A percentile compares a stretch with the other conserved stretches of the same genome.
These are phyloP conservation scores for Russula ochroleuca DNA, from an alignment of 768 basidiomycete species.

Conservation along the genomic window DNA sequence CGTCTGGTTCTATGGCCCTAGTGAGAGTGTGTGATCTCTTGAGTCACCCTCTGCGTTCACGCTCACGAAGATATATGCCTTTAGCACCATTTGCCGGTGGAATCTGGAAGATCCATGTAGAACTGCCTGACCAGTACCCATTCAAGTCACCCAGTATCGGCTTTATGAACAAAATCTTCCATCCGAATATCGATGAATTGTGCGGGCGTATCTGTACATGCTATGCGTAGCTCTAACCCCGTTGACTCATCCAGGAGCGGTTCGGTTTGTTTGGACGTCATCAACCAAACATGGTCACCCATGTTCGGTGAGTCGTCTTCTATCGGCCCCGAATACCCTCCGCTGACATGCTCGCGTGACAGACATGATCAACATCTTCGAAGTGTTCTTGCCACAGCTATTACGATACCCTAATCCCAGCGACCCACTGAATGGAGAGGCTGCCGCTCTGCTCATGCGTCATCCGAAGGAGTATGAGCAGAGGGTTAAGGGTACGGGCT, in stretches of 20 bases:
- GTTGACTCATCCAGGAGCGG: constrained; percentile 62
- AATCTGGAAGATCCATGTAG: constrained; percentile 99
- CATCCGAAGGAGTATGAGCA: constrained; percentile 94
- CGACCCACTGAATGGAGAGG: constrained; percentile 97
- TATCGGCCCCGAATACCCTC: neutral
- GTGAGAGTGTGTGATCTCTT: constrained; percentile 70
- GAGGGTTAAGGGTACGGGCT: constrained; percentile 77
- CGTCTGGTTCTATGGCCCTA: constrained; percentile 90
- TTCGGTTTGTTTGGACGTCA: constrained; percentile 96
- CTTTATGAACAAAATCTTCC: constrained; percentile 99
- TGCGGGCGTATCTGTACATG: constrained; percentile 36
- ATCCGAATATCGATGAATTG: constrained; percentile 99
- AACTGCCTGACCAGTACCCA: constrained; percentile 96
- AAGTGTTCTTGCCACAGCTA: constrained; percentile 95
- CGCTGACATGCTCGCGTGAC: constrained; percentile 10
- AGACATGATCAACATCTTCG: constrained; percentile 99
- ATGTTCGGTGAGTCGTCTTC: constrained; percentile 81
- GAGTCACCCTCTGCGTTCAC: neutral
- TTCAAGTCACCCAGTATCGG: constrained; percentile 99
- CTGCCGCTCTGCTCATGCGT: constrained; percentile 94
- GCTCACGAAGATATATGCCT: constrained; percentile 2
- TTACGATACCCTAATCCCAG: constrained; percentile 97
- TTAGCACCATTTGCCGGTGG: constrained; percentile 95
- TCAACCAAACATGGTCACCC: constrained; percentile 99
- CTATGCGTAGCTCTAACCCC: constrained; percentile 24